Conservation (phyloP, 108 stramenopile genomes). For the Skeletonema menzelii region DNA sequence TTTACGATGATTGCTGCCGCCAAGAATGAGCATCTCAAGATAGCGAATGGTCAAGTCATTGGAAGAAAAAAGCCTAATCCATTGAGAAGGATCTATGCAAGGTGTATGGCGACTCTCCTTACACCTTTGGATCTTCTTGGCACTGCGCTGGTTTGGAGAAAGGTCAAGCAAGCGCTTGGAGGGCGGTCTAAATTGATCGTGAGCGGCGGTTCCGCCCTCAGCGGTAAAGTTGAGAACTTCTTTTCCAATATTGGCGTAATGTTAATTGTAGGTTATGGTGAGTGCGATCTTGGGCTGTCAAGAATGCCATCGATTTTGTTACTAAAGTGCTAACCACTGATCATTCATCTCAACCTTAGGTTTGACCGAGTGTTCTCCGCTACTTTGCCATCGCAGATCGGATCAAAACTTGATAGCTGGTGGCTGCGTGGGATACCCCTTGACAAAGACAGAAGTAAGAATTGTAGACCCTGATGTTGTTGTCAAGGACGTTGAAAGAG, state of each 20-base stretch:
- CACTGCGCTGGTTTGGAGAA: conserved; percentile 50
- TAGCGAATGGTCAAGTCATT: conserved; percentile 30
- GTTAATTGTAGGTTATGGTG: not conserved
- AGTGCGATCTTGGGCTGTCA: not conserved
- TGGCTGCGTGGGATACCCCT: conserved; percentile 61
- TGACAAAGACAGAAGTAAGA: conserved; percentile 53
- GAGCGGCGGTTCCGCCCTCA: conserved; percentile 49
- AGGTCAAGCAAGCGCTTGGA: conserved; percentile 51
- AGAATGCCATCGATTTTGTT: not conserved
- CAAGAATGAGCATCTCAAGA: conserved; percentile 31
- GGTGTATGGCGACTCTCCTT: conserved; percentile 7
- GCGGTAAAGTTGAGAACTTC: conserved; percentile 43
- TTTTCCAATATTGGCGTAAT: conserved; percentile 40
- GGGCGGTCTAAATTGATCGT: conserved; percentile 50
- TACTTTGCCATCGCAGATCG: conserved; percentile 46
- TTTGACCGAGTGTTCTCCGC: conserved; percentile 38
- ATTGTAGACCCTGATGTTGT: conserved; percentile 53
- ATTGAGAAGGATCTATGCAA: conserved; percentile 22
- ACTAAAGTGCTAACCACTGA: not conserved
- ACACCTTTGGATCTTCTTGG: conserved; percentile 32
- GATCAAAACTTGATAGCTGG: conserved; percentile 48
- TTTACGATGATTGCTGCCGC: conserved; percentile 19
- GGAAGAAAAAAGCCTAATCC: conserved; percentile 18
- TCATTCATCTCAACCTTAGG: not conserved
- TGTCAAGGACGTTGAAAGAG: conserved; percentile 24